phyloP scores from a whole-genome alignment of 2,329 filamentous ascomycete genomes.

The Cladosporium austrohemisphaericum region DNA sequence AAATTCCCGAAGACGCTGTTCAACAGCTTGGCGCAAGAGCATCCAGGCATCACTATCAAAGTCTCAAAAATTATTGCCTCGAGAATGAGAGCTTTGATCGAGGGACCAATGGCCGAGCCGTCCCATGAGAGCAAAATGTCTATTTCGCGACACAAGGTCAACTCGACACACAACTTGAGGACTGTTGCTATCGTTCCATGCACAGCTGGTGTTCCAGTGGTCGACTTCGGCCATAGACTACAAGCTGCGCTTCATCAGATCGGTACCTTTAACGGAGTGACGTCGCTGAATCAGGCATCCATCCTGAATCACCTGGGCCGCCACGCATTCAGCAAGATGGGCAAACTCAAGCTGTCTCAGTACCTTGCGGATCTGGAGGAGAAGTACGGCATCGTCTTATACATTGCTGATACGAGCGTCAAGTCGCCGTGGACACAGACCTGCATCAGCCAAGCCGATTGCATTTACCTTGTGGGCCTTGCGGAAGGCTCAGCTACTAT shows the following conservation, averaged over 20 bases:
- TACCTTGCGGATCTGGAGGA: slow-evolving; percentile 96
- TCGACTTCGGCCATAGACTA: slow-evolving; percentile 87
- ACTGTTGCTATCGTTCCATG: slow-evolving; percentile 92
- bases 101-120: slow-evolving; percentile 66
- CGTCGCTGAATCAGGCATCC: slow-evolving; percentile 85
- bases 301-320: slow-evolving; percentile 93
- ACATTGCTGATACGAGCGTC: slow-evolving; percentile 93
- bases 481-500: slow-evolving; percentile 87
- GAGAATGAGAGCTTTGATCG: slow-evolving; percentile 83
- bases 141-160: slow-evolving; percentile 59
- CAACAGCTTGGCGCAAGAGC: slow-evolving; percentile 94
- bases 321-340: slow-evolving; percentile 96
- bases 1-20: slow-evolving; percentile 95
- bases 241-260: slow-evolving; percentile 87
- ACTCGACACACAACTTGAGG: slow-evolving; percentile 85
- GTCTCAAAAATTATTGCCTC: slow-evolving; percentile 98
- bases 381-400: slow-evolving; percentile 91
- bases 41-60: slow-evolving; percentile 97
- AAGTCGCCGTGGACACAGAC: slow-evolving; percentile 98
- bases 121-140: slow-evolving; percentile 41
- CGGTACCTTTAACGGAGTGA: slow-evolving; percentile 83
- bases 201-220: slow-evolving; percentile 83
- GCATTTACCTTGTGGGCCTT: slow-evolving; percentile 85
- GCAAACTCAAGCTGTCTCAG: slow-evolving; percentile 90
- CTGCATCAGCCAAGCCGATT: slow-evolving; percentile 94